phyloP scores from a whole-genome alignment of 2,329 filamentous ascomycete genomes.

The Dendrostoma leiphaemia region DNA sequence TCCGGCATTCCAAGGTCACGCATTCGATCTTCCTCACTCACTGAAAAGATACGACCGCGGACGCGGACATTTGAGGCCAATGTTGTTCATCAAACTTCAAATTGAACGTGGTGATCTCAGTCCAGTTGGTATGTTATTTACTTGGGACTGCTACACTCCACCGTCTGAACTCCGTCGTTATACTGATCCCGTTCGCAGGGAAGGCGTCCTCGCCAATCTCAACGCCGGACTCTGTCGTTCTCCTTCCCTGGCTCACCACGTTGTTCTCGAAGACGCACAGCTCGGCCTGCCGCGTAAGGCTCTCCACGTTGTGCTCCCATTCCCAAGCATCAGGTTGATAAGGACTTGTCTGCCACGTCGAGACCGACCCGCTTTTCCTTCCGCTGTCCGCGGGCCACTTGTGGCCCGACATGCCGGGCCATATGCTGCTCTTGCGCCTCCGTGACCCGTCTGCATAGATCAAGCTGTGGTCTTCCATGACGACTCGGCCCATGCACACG shows the following conservation, averaged over 20 bases:
- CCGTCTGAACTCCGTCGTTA: constrained; percentile 3
- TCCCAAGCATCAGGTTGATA: not conserved
- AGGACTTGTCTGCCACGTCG: constrained; percentile 9
- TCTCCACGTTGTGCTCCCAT: not conserved
- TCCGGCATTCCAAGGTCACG: no score
- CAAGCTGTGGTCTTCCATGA: constrained; percentile 26
- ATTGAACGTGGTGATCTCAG: no score
- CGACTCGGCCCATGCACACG: constrained; percentile 39
- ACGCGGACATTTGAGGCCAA: no score
- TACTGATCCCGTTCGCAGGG: not conserved
- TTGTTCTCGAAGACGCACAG: not conserved
- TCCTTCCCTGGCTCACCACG: not conserved
- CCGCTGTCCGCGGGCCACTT: constrained; percentile 13
- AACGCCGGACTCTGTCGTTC: not conserved
- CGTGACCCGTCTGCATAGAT: constrained; percentile 23
- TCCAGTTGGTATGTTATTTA: not conserved
- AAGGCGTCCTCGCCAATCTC: not conserved
- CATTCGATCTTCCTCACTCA: no score
- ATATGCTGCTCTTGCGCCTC: not conserved
- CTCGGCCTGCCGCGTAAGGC: not conserved
- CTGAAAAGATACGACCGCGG: no score
- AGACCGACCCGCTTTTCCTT: not conserved
- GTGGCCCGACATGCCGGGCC: constrained; percentile 15
- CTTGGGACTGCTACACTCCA: not conserved
- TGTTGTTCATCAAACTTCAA: no score